Conservation (phyloP, 108 stramenopile species). For the Schizochytrium sp. region DNA sequence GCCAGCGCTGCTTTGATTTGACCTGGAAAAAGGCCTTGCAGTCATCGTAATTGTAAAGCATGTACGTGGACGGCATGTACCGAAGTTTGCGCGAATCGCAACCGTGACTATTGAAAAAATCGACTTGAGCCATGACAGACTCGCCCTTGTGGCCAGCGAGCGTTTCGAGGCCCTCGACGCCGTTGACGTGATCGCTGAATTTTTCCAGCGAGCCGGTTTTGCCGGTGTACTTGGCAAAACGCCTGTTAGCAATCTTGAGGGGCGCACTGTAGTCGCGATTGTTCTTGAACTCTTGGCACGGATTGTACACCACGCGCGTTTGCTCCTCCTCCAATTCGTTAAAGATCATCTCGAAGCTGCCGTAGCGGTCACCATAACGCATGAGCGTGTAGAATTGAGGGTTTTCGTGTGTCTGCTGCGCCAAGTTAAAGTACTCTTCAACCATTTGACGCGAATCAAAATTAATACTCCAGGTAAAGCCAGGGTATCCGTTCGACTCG, state of each 20-base stretch:
- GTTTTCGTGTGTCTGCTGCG: slow-evolving; percentile 10
- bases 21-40: slow-evolving; percentile 10
- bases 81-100: background rate
- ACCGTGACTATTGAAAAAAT: background rate
- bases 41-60: slow-evolving; percentile 8
- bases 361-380: slow-evolving; percentile 1
- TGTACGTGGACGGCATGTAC: slow-evolving; percentile 6
- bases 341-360: slow-evolving; percentile 9
- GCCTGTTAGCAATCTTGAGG: background rate
- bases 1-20: background rate
- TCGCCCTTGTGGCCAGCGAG: slow-evolving; percentile 15
- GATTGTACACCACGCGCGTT: background rate
- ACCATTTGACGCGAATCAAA: slow-evolving; percentile 16
- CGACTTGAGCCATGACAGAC: background rate
- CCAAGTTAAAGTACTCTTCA: slow-evolving; percentile 9
- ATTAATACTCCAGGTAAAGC: slow-evolving; percentile 4
- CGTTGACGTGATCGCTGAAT: background rate
- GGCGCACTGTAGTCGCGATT: slow-evolving; percentile 12
- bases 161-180: background rate
- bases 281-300: slow-evolving; percentile 8
- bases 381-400: slow-evolving; percentile 16
- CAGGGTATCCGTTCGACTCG: slow-evolving; percentile 6
- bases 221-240: slow-evolving; percentile 9
- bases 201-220: background rate
- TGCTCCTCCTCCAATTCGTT: slow-evolving; percentile 10